These are phyloP conservation scores for Pyricularia pennisetigena DNA, from an alignment of 2,329 filamentous ascomycete genomes.

Conservation along the genomic window DNA sequence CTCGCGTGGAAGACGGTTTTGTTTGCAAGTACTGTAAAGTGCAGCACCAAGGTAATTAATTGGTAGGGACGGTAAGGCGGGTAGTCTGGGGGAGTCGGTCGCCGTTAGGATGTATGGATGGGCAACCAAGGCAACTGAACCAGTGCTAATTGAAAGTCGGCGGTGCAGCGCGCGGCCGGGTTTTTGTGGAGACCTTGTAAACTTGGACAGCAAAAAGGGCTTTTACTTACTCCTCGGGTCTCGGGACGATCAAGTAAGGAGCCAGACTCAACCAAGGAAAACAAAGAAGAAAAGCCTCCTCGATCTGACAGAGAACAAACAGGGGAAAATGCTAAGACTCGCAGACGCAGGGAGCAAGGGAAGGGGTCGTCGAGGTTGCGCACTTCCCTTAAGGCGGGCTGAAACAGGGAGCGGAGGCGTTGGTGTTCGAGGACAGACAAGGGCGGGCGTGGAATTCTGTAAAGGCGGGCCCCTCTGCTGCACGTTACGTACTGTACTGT, in stretches of 20 bases:
- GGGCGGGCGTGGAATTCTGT: slow-evolving; percentile 7
- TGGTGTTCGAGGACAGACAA: slow-evolving; percentile 14
- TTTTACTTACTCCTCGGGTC: not conserved
- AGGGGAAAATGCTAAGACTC: not conserved
- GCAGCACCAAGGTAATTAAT: not conserved
- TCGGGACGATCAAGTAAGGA: not conserved
- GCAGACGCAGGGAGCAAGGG: slow-evolving; percentile 1
- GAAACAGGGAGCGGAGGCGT: slow-evolving; percentile 17
- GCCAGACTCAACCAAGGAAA: not conserved
- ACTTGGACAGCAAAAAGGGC: not conserved
- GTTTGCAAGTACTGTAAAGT: not conserved
- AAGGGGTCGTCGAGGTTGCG: slow-evolving; percentile 5
- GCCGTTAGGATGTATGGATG: not conserved
- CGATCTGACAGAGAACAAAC: not conserved
- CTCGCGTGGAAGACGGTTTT: not conserved
- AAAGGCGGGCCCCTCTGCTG: not conserved
- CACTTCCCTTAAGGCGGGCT: slow-evolving; percentile 9
- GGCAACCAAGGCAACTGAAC: too few relatives aligned
- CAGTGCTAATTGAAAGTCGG: not conserved
- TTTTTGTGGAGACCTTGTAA: not conserved
- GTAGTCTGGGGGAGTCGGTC: not conserved
- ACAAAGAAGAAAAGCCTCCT: not conserved
- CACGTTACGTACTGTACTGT: not conserved
- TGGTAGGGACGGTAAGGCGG: not conserved
- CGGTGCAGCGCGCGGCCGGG: not conserved